Evolutionary conservation across 495 filamentous ascomycete genomes (phyloP), one percentile per base, ranked within the genome.

Genomic region (Penicillium cosmopolitanum): DNA sequence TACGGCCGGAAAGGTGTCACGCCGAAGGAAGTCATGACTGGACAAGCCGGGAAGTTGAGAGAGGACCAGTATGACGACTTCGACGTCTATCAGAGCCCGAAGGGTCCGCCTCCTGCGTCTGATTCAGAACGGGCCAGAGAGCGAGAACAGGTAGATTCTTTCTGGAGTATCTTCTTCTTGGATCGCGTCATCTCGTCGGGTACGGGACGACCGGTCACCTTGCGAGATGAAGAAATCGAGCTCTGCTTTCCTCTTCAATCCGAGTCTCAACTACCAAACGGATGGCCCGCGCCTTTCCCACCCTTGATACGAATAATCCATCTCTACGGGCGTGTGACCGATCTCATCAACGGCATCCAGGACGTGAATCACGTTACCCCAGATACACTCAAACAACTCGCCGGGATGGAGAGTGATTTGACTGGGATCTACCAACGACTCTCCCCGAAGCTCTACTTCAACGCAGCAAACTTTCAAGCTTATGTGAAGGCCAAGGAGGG

Each of bases 141-240:
- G 67, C 82, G 89, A 51, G 90, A 93, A 60, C 82, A 89, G 33
- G 88, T 90, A 15, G 89, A 93, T 66, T 90, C 91, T 0, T 91
- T 94, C 64, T 96, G 89, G 89, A 86, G 89, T 23, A 87, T 96
- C 23, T 94, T 93, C 71, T 88, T 94, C 65, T 80, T 96, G 9
- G 91, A 96, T 65, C 80, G 91, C 35, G 88, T 91, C 55, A 92
- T 94, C 54, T 93, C 91, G 4, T 92, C 89, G 11, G 91, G 91
- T 1, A 93, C 90, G 28, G 91, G 91, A 15, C 76, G 90, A 43
- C 85, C 89, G 3, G 91, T 92, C 5, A 93, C 90, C 1, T 78
- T 96, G 28, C 84, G 88, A 53, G 90, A 94, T 62, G 84, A 88
- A 59, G 90, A 94, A 61, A 92, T 92, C 58, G 91, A 93, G 65